phyloP scores from a whole-genome alignment of 805 yeast genomes.

The Candida dendrica region DNA sequence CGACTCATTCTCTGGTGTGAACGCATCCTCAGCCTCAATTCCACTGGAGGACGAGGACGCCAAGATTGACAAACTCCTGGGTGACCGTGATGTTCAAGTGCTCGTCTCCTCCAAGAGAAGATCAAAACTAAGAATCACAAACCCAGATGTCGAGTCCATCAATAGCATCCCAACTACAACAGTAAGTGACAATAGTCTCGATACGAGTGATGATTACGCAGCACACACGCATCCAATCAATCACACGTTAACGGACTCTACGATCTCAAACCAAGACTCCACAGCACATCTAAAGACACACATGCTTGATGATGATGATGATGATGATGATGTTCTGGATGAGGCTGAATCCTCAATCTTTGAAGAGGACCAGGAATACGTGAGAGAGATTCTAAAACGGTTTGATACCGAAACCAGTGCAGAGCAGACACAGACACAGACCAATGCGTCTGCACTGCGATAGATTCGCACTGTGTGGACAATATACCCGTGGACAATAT shows the following conservation, averaged over 20 bases:
- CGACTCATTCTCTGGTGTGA: background rate
- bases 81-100: slow-evolving; percentile 60
- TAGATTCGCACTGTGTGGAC: too few relatives aligned
- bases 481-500: too few relatives aligned
- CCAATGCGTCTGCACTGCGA: too few relatives aligned
- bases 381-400: background rate
- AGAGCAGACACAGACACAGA: background rate
- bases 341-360: background rate
- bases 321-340: too few relatives aligned
- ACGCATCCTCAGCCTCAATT: background rate
- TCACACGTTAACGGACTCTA: background rate
- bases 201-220: too few relatives aligned
- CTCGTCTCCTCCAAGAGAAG: slow-evolving; percentile 61
- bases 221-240: too few relatives aligned
- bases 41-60: slow-evolving; percentile 12
- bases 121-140: slow-evolving; percentile 50
- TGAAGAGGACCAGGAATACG: background rate
- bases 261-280: background rate
- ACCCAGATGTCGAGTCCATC: slow-evolving; percentile 40
- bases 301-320: background rate
- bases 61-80: slow-evolving; percentile 35
- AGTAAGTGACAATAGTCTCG: too few relatives aligned
- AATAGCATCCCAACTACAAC: background rate
- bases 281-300: background rate
- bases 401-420: background rate